Conservation (phyloP, 768 basidiomycete genomes). For the Lentinus brumalis region DNA sequence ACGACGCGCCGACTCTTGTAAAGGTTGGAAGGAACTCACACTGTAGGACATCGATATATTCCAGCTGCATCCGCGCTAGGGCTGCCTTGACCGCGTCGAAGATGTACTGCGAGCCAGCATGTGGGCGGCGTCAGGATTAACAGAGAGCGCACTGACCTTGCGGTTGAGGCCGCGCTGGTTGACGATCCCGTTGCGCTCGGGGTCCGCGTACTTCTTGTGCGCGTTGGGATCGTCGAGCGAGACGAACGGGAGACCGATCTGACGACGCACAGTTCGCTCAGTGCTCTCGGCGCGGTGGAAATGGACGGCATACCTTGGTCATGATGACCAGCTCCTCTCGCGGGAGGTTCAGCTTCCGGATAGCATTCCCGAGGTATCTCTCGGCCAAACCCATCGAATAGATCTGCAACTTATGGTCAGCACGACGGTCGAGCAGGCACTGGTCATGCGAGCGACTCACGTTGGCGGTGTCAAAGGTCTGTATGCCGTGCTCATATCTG, state of each 20-base stretch:
- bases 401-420: constrained; percentile 10
- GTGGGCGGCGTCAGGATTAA: fast-evolving
- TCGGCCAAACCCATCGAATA: constrained; percentile 43
- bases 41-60: constrained; percentile 62
- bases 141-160: constrained; percentile 35
- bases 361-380: constrained; percentile 44
- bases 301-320: constrained; percentile 37
- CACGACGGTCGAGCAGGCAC: neutral
- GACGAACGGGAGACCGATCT: neutral
- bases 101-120: constrained; percentile 42
- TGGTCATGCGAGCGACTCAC: constrained; percentile 7
- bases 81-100: constrained; percentile 54
- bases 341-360: constrained; percentile 44
- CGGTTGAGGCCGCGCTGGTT: constrained; percentile 41
- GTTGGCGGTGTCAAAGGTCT: constrained; percentile 39
- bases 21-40: constrained; percentile 30
- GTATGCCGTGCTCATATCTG: constrained; percentile 41
- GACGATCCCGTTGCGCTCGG: constrained; percentile 34
- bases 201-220: neutral
- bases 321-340: constrained; percentile 51
- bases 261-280: neutral
- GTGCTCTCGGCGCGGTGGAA: neutral
- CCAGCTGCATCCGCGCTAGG: constrained; percentile 44
- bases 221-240: neutral
- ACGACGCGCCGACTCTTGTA: neutral